These are phyloP conservation scores for Exserohilum rostratum DNA, from an alignment of 2,329 filamentous ascomycete species.

Conservation along the genomic window DNA sequence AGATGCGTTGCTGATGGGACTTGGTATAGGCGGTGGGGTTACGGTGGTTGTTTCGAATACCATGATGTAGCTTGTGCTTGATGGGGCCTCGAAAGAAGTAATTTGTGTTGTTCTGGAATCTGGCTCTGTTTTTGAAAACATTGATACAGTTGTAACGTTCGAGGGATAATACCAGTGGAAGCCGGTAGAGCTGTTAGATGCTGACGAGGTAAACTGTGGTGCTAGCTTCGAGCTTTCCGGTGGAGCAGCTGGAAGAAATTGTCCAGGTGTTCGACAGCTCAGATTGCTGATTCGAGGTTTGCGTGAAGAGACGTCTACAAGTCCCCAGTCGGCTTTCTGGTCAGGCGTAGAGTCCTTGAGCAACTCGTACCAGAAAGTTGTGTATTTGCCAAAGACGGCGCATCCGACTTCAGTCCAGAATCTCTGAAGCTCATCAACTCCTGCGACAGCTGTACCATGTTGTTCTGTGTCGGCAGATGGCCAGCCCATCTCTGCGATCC, in stretches of 20 bases:
- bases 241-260: not conserved
- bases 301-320: conserved; percentile 24
- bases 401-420: conserved; percentile 43
- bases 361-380: conserved; percentile 44
- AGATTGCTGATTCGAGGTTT: conserved; percentile 28
- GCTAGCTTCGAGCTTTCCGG: not conserved
- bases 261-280: conserved; percentile 19
- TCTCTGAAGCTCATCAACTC: conserved; percentile 28
- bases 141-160: not conserved
- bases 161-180: not conserved
- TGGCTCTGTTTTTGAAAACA: not conserved
- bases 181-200: not conserved
- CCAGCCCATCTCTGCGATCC: conserved; percentile 47
- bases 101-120: not conserved
- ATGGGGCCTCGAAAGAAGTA: not conserved
- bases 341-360: conserved; percentile 28
- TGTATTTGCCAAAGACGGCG: conserved; percentile 36
- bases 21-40: conserved; percentile 1
- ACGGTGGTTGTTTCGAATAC: not conserved
- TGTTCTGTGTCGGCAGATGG: conserved; percentile 24
- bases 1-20: not conserved
- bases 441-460: conserved; percentile 20
- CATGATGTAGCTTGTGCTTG: conserved; percentile 9
- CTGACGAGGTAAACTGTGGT: not conserved
- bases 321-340: conserved; percentile 33